phyloP scores from a whole-genome alignment of 495 filamentous ascomycete genomes.

The Staphylotrichum longicolle region DNA sequence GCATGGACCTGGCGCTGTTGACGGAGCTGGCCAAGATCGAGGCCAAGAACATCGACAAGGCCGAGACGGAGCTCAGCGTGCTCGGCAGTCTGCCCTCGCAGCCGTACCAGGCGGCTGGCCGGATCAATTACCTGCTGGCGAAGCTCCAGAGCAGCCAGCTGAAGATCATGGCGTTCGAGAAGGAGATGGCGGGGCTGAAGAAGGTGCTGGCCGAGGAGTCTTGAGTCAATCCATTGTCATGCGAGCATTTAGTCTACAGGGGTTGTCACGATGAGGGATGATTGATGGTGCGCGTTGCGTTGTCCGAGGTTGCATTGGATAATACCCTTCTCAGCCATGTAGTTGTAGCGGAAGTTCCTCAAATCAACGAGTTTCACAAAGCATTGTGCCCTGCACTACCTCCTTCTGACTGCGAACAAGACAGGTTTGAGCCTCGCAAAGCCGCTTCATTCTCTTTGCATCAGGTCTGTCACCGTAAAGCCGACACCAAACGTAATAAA shows the following conservation, averaged over 20 bases:
- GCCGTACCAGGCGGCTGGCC: slow-evolving; percentile 57
- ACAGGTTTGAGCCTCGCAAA: background rate
- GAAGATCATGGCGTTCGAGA: slow-evolving; percentile 74
- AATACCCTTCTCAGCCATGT: slow-evolving; percentile 4
- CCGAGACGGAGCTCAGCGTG: slow-evolving; percentile 71
- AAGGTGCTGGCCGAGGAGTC: slow-evolving; percentile 45
- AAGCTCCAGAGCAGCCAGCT: slow-evolving; percentile 71
- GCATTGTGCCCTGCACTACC: too few species aligned
- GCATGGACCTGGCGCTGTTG: slow-evolving; percentile 71
- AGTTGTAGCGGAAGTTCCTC: background rate
- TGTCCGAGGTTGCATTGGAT: background rate
- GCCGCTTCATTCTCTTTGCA: background rate
- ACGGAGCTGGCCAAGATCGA: slow-evolving; percentile 67
- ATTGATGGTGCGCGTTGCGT: background rate
- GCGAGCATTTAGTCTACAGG: background rate
- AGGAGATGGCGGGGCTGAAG: slow-evolving; percentile 67
- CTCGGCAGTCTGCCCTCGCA: slow-evolving; percentile 60
- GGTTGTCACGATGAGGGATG: background rate
- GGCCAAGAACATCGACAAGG: slow-evolving; percentile 70
- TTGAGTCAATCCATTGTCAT: background rate
- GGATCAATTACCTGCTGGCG: slow-evolving; percentile 66
- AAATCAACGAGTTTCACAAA: background rate
- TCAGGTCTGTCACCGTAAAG: background rate
- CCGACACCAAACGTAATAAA: background rate
- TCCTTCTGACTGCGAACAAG: background rate